Conservation (phyloP, 192 early-diverging fungal genomes). For the Pilobolus umbonatus region DNA sequence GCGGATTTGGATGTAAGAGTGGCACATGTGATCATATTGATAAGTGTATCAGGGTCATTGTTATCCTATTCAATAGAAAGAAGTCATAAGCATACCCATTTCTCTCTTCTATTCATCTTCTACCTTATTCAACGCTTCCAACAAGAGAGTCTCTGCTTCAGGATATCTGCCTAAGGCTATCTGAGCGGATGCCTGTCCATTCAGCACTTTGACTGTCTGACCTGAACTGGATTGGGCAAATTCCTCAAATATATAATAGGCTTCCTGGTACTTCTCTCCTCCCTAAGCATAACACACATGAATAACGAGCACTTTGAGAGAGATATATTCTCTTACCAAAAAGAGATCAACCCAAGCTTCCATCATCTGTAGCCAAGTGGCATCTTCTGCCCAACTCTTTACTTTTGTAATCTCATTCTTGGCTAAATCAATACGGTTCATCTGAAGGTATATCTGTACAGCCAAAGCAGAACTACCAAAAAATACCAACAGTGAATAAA, state of each 20-base stretch:
- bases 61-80: constrained; percentile 23
- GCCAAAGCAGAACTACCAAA: constrained; percentile 63
- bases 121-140: constrained; percentile 71
- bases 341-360: constrained; percentile 84
- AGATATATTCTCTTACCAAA: constrained; percentile 35
- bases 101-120: constrained; percentile 7
- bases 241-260: constrained; percentile 93
- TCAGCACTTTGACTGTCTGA: constrained; percentile 69
- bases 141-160: constrained; percentile 77
- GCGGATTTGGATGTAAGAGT: constrained; percentile 61
- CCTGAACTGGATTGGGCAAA: constrained; percentile 74
- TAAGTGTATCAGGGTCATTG: constrained; percentile 77
- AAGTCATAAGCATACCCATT: background rate
- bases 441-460: constrained; percentile 69
- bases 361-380: constrained; percentile 84
- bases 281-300: constrained; percentile 38
- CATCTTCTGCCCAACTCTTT: constrained; percentile 94
- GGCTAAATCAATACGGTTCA: constrained; percentile 85
- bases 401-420: constrained; percentile 66
- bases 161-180: constrained; percentile 74
- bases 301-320: background rate
- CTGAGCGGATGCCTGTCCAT: constrained; percentile 76
- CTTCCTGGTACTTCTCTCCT: constrained; percentile 77
- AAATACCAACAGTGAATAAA: background rate
- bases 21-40: constrained; percentile 79